These are phyloP conservation scores for Trichoderma atroviride DNA, from an alignment of 2,329 filamentous ascomycete species.

Conservation along the genomic window DNA sequence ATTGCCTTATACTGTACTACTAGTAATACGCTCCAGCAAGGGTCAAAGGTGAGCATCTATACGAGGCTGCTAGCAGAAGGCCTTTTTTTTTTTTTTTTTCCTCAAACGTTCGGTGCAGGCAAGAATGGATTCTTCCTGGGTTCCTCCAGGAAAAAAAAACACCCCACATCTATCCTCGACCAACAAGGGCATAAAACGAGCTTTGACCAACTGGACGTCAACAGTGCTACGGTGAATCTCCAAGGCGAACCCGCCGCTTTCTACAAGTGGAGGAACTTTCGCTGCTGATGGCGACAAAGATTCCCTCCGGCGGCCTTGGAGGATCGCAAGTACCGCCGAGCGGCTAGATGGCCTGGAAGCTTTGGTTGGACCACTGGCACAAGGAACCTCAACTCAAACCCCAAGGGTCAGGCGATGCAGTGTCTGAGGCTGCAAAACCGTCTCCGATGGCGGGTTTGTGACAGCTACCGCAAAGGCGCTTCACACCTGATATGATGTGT, in stretches of 20 bases:
- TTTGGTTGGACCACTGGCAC: not conserved
- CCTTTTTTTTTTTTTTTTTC: not conserved
- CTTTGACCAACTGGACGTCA: not conserved
- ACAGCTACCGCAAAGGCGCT: not conserved
- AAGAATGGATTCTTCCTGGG: not conserved
- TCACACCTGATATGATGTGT: not conserved
- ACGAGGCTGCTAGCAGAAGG: not conserved
- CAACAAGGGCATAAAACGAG: not conserved
- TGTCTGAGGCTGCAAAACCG: not conserved
- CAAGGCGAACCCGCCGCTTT: slow-evolving; percentile 6
- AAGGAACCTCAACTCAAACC: not conserved
- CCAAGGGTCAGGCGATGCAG: not conserved
- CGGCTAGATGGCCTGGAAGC: not conserved
- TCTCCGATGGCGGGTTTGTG: not conserved
- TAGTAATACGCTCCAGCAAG: slow-evolving; percentile 2
- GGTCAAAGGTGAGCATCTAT: not conserved
- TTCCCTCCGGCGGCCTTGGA: not conserved
- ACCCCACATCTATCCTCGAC: not conserved
- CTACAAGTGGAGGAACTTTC: slow-evolving; percentile 16
- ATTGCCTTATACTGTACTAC: not conserved
- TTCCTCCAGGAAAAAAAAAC: not conserved
- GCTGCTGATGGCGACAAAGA: slow-evolving; percentile 20
- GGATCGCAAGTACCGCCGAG: slow-evolving; percentile 13
- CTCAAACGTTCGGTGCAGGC: not conserved
- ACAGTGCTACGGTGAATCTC: slow-evolving; percentile 20